A percentile compares a stretch with the other conserved stretches of the same genome.
Evolutionary conservation across 139 green algal genomes (phyloP).

Genomic region (Limnomonas spitsbergensis): DNA sequence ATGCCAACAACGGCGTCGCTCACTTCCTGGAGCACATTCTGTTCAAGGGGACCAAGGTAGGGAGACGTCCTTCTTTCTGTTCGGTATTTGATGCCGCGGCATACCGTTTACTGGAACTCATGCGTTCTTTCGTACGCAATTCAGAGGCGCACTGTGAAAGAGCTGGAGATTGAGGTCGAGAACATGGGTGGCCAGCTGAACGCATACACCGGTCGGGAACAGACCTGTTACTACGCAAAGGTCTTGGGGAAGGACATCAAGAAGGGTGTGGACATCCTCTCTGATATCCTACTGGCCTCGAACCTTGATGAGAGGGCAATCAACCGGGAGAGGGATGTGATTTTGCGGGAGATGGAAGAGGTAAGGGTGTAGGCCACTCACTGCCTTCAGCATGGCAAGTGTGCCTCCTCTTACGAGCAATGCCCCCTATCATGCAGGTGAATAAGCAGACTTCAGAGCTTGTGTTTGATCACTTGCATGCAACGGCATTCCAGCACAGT

Average conservation of each 20-base stretch:
- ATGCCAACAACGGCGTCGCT: constrained; percentile 90
- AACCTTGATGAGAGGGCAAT: constrained; percentile 82
- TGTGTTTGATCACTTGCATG: constrained; percentile 98
- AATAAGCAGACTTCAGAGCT: constrained; percentile 65
- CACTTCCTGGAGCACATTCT: constrained; percentile 99
- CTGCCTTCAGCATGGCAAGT: too few relatives aligned
- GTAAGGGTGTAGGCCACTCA: too few relatives aligned
- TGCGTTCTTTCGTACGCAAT: too few relatives aligned
- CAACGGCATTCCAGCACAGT: constrained; percentile 96
- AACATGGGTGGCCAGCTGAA: constrained; percentile 98
- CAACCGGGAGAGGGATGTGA: constrained; percentile 89
- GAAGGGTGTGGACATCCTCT: constrained; percentile 90
- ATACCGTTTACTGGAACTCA: too few relatives aligned
- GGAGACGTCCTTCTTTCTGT: too few relatives aligned
- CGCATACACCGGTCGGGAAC: constrained; percentile 95
- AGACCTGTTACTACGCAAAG: constrained; percentile 95
- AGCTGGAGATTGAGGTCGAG: constrained; percentile 96
- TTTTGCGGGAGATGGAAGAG: constrained; percentile 97
- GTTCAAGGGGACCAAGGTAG: constrained; percentile 95
- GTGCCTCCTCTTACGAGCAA: too few relatives aligned
- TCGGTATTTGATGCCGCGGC: too few relatives aligned
- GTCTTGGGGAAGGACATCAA: constrained; percentile 81
- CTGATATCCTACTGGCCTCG: constrained; percentile 95
- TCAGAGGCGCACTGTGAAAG: constrained; percentile 68
- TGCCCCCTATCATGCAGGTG: constrained; percentile 42